Evolutionary conservation across 345 rosid species (phyloP), one percentile per base, ranked within the genome.

Genomic region (Salix viminalis): DNA sequence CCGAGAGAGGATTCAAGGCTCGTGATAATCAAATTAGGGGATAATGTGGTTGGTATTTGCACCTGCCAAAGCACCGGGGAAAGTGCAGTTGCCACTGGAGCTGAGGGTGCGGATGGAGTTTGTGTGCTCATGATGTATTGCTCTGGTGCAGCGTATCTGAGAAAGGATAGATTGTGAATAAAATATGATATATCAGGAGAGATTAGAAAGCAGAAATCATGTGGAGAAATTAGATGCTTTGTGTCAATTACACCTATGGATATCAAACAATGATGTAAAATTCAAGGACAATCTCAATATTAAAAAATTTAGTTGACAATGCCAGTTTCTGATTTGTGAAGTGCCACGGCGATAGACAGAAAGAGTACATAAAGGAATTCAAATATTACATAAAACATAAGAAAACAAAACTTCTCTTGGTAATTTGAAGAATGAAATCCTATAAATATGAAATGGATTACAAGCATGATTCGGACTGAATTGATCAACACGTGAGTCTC

Each of bases 51-150:
- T 4, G 34, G 74, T 65, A 26, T 56, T 34, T n/a, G 69, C 69
- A 93, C 99, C 99, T 93, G 99, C 99, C 98, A 94, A 24, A 94
- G 85, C 58, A 94, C 97, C 1, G 98, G 98, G 65, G 98, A 94
- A 80, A 94, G 98, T 76, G 93, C 91, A 67, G 99, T 77, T 75
- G 99, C 99, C 80, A 96, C 97, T 13, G 99, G 98, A 80, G 94
- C 98, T 10, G 97, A 93, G 44, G 98, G 98, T 15, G 98, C 99
- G 75, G 98, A 96, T 71, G 99, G 99, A 77, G 99, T 96, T 84
- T 92, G 99, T 18, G 99, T 96, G 85, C 99, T 96, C 99, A 96
- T 96, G 83, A 96, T 96, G 84, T 96, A 96, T 83, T 93, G 98
- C 85, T 96, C 99, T 61, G 99, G 98, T 65, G 98, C 98, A 65